Evolutionary conservation across 371 early-diverging fungal genomes (phyloP).

Genomic region (Rhizopus microsporus): DNA sequence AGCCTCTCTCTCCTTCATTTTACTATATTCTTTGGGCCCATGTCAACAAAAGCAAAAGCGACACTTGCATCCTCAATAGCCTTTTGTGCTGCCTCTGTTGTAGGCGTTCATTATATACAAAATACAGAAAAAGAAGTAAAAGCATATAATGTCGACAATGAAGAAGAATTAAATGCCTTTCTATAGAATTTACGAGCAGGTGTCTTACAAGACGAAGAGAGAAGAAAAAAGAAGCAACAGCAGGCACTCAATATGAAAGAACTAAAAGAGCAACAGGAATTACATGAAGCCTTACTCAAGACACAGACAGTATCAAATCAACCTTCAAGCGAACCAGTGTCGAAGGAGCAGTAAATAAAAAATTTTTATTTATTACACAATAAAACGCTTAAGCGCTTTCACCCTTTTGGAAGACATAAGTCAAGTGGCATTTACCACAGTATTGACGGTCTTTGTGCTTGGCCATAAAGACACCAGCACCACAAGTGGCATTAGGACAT

Average conservation of each 20-base stretch:
- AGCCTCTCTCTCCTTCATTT: background rate
- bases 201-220: slow-evolving; percentile 47
- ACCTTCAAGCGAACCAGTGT: slow-evolving; percentile 39
- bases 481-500: slow-evolving; percentile 92
- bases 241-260: slow-evolving; percentile 45
- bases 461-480: slow-evolving; percentile 99
- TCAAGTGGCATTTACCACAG: slow-evolving; percentile 75
- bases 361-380: slow-evolving; percentile 1
- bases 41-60: slow-evolving; percentile 39
- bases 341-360: slow-evolving; percentile 25
- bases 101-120: slow-evolving; percentile 55
- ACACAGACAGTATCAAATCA: slow-evolving; percentile 42
- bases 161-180: background rate
- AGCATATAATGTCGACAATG: background rate
- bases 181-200: slow-evolving; percentile 28
- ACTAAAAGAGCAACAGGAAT: slow-evolving; percentile 45
- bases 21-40: slow-evolving; percentile 3
- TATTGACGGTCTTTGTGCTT: slow-evolving; percentile 95
- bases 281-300: slow-evolving; percentile 46
- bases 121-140: slow-evolving; percentile 48
- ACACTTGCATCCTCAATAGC: slow-evolving; percentile 48
- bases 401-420: slow-evolving; percentile 54
- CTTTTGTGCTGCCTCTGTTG: slow-evolving; percentile 47
- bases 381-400: slow-evolving; percentile 20
- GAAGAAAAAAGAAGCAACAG: slow-evolving; percentile 40